Evolutionary conservation across 148 eudicot species (phyloP), one percentile per base, ranked within the genome.

Genomic region (Beta vulgaris): DNA sequence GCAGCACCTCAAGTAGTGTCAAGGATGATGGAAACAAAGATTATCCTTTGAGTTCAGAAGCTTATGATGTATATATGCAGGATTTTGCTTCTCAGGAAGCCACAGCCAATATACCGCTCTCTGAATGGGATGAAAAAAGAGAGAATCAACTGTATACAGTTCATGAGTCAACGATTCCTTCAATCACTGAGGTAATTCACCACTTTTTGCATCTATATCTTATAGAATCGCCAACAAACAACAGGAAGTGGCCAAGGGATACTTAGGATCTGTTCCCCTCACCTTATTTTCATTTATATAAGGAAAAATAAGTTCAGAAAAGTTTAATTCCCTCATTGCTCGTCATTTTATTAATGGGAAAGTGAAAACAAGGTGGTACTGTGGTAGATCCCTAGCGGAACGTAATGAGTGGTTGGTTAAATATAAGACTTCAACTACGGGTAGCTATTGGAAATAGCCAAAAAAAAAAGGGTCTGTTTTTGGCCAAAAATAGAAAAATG

Each of bases 111-210:
- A 61, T 55, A 57, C 35, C 31, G 71, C 51, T 68, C 55, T 65
- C 67, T 63, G 43, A 61, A 18, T 63, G 73, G 7, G 68, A 73
- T 14, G 68, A 80, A 51, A 55, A 21, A 73, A 78, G 60, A 67
- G 84, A 85, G 77, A 55, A 69, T 39, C 81, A 75, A 14, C 82
- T 84, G 43, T 73, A 84, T 75, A 69, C 77, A 78, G 81, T 77
- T 51, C 86, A 86, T 14, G 72, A 61, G 13, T 81, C 86, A 31
- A 78, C 79, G 72, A 63, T 86, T 73, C 89, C 87, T 59, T 76
- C 89, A 57, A 37, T 68, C 36, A 76, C 76, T 69, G 77, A 82
- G 91, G 87, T 84, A 80, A 54, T 26, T 34, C 16, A 32, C 13
- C 65, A 34, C 57, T 6, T 2, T 31, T 28, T 46, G 72, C 46